Evolutionary conservation across 2,329 filamentous ascomycete genomes (phyloP).

Genomic region (Hirsutella thompsonii): DNA sequence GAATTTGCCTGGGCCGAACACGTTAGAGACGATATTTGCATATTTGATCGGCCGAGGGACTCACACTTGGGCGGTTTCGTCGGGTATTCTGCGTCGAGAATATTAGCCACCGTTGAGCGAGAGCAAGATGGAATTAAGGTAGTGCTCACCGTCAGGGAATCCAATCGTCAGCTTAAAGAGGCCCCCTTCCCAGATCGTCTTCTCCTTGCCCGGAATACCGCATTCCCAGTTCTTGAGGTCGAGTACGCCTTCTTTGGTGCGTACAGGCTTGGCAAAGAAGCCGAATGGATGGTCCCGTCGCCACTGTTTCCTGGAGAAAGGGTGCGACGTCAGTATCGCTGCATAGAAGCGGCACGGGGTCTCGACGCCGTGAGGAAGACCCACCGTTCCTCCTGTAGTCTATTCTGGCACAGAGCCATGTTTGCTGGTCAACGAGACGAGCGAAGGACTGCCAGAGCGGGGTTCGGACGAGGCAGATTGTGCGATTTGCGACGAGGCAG

Average conservation of each 20-base stretch:
- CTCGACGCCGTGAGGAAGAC: slow-evolving; percentile 9
- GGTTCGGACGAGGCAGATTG: background rate
- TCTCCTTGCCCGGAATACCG: slow-evolving; percentile 88
- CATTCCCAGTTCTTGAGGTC: slow-evolving; percentile 97
- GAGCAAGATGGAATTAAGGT: background rate
- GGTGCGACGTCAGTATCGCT: slow-evolving; percentile 8
- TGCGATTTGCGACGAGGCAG: background rate
- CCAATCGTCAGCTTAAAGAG: slow-evolving; percentile 87
- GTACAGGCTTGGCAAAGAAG: slow-evolving; percentile 83
- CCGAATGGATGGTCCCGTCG: slow-evolving; percentile 93
- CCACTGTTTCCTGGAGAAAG: slow-evolving; percentile 71
- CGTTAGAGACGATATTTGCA: too few species aligned
- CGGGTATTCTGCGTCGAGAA: slow-evolving; percentile 62
- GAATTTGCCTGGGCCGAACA: slow-evolving; percentile 64
- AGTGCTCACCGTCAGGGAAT: slow-evolving; percentile 74
- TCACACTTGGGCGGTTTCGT: slow-evolving; percentile 98
- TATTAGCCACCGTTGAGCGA: background rate
- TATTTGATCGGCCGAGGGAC: too few species aligned
- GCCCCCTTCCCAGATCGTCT: slow-evolving; percentile 96
- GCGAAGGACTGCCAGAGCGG: too few species aligned
- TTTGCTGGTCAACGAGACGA: slow-evolving; percentile 8
- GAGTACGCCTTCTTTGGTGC: slow-evolving; percentile 66
- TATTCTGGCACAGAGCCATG: slow-evolving; percentile 83
- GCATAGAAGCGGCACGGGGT: background rate
- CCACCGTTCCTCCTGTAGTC: slow-evolving; percentile 79